Conservation (phyloP, 1,284 basidiomycete genomes). For the Cryptococcus neoformans region DNA sequence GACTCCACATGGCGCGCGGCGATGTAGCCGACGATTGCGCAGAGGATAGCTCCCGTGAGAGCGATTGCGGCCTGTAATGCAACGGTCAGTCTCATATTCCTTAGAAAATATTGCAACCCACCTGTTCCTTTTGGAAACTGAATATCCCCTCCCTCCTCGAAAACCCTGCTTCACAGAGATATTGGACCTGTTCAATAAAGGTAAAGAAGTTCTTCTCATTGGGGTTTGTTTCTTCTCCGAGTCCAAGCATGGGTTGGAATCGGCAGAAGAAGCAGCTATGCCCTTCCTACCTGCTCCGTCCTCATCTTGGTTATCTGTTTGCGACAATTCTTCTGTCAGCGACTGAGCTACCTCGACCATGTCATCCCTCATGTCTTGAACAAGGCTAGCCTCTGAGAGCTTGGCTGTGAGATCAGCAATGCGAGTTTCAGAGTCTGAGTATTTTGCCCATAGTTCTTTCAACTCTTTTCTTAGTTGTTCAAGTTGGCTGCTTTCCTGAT, state of each 20-base stretch:
- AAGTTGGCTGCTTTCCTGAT: constrained; percentile 12
- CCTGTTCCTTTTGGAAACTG: constrained; percentile 24
- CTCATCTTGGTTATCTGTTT: constrained; percentile 3
- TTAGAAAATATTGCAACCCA: not conserved
- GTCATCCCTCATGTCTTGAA: constrained; percentile 31
- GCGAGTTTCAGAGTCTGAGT: constrained; percentile 71
- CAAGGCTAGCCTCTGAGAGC: constrained; percentile 72
- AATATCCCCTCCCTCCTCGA: constrained; percentile 44
- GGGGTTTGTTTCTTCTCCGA: constrained; percentile 1
- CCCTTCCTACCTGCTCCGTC: not conserved
- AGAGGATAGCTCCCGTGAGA: constrained; percentile 93
- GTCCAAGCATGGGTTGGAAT: constrained; percentile 1
- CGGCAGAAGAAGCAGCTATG: not conserved
- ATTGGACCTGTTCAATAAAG: constrained; percentile 10
- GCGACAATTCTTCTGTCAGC: not conserved
- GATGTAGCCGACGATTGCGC: constrained; percentile 60
- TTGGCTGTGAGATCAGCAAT: constrained; percentile 81
- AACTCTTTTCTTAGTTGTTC: constrained; percentile 65
- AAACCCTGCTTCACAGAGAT: constrained; percentile 35
- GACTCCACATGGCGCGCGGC: constrained; percentile 38
- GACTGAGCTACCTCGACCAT: constrained; percentile 15
- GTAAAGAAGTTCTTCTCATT: constrained; percentile 20
- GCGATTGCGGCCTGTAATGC: constrained; percentile 58
- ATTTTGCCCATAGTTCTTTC: constrained; percentile 70
- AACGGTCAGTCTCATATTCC: not conserved